These are phyloP conservation scores for Russula virescens DNA, from an alignment of 768 basidiomycete genomes.

Conservation along the genomic window DNA sequence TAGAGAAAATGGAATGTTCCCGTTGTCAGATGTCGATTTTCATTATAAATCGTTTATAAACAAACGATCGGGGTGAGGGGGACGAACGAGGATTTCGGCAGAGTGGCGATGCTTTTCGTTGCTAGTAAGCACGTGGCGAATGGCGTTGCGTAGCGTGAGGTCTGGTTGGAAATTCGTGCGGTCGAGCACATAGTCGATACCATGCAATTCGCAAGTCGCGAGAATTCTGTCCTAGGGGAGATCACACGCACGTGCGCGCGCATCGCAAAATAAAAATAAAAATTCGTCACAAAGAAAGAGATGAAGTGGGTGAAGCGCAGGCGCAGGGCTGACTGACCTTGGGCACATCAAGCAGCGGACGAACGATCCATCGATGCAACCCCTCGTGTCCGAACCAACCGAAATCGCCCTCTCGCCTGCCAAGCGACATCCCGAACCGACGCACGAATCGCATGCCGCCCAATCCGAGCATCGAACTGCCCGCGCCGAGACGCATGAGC, in stretches of 20 bases:
- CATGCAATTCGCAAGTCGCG: constrained; percentile 64
- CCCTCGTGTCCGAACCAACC: constrained; percentile 48
- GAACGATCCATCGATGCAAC: constrained; percentile 62
- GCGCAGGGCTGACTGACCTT: constrained; percentile 45
- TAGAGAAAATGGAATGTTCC: too few relatives aligned
- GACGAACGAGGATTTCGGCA: constrained; percentile 1
- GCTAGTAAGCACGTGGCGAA: constrained; percentile 44
- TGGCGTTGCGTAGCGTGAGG: constrained; percentile 64
- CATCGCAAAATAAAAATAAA: neutral
- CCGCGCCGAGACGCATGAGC: constrained; percentile 59
- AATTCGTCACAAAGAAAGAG: too few relatives aligned
- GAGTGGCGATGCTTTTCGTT: constrained; percentile 16
- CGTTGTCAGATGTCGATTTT: neutral
- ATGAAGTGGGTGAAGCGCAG: too few relatives aligned
- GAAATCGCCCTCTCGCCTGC: constrained; percentile 29
- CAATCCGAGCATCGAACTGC: constrained; percentile 51
- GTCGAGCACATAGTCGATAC: constrained; percentile 58
- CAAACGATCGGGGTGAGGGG: neutral
- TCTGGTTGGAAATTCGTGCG: constrained; percentile 70
- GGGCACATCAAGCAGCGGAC: constrained; percentile 59
- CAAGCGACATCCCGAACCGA: constrained; percentile 73
- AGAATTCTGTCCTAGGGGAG: constrained; percentile 65
- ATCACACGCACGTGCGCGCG: too few relatives aligned
- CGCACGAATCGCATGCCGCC: constrained; percentile 63
- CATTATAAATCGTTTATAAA: too few relatives aligned